Conservation (phyloP, 164 flowering plant species). For the Houttuynia cordata region DNA sequence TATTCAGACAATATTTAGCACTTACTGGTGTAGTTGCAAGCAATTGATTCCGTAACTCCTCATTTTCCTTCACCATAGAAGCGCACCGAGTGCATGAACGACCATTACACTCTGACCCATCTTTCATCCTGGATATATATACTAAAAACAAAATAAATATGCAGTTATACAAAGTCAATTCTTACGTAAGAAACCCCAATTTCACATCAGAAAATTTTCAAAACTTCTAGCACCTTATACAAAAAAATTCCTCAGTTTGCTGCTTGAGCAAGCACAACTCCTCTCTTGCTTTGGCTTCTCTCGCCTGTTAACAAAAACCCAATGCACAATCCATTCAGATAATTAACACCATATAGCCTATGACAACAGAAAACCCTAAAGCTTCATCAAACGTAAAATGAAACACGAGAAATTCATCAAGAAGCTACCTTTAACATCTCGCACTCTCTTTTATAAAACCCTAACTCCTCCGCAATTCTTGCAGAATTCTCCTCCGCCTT, state of each 20-base stretch:
- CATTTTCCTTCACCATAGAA: slow-evolving; percentile 4
- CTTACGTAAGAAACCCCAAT: background rate
- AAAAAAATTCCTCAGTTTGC: slow-evolving; percentile 9
- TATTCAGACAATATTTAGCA: background rate
- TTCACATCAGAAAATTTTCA: background rate
- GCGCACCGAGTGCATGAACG: slow-evolving; percentile 9
- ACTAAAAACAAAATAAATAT: background rate
- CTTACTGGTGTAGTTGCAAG: slow-evolving; percentile 8
- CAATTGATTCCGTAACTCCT: slow-evolving; percentile 3
- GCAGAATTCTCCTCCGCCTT: slow-evolving; percentile 48
- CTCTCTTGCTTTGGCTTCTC: slow-evolving; percentile 12
- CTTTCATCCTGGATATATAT: background rate
- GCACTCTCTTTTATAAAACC: slow-evolving; percentile 26
- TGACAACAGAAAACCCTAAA: no score
- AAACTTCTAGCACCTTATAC: slow-evolving; percentile 2
- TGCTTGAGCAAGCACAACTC: slow-evolving; percentile 12
- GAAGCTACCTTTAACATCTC: slow-evolving; percentile 13
- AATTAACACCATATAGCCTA: no score
- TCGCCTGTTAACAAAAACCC: slow-evolving; percentile 4
- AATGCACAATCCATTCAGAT: no score
- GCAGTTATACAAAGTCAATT: background rate
- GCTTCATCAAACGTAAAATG: no score
- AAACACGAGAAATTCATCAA: background rate
- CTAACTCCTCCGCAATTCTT: slow-evolving; percentile 32
- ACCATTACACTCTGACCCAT: slow-evolving; percentile 2